Base-by-base conservation (phyloP, 306 rosid genomes). In the Trifolium fragiferum region DNA sequence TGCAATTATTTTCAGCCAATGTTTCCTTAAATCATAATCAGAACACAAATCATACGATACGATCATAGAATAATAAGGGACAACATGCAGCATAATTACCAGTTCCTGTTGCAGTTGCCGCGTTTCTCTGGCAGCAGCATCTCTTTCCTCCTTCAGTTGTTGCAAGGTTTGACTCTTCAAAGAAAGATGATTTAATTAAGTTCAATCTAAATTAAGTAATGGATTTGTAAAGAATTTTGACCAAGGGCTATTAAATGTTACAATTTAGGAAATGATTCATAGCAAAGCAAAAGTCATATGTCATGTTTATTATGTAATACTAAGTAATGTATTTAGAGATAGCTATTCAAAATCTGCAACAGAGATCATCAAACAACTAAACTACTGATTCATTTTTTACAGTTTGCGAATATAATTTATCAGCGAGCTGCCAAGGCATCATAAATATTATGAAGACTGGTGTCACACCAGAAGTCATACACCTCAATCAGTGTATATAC, bases 111-210 rank as follows among this genome's bases (percentile, higher is more conserved):
- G 94, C 81, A 92, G 92, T 69, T 83, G 88, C 68, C 82, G 79
- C 0, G 87, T 84, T 80, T 87, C 90, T 63, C 78, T 85, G 55
- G 80, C 75, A 72, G 89, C 82, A 18, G 80, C 72, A 79, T 90
- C 98, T 86, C 88, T 88, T 82, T 92, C 98, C 71, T 87, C 98
- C 85, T 86, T 89, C 82, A 90, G 65, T 21, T 43, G 84, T 67
- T 84, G 89, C 19, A 82, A 15, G 77, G 83, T 19, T 82, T 84
- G 87, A 61, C 60, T 76, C 85, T 82, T 53, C 79, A 77, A 32
- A 65, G 32, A 77, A 68, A 76, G 61, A 58, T 37, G 60, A 78
- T 51, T 25, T 69, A 13, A 66, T 15, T 10, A 35, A 32, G 55
- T 14, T 58, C 6, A 19, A 33, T 20, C 14, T 23, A 69, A 69